Conservation (phyloP, 148 eudicot genomes). For the Talinum fruticosum region DNA sequence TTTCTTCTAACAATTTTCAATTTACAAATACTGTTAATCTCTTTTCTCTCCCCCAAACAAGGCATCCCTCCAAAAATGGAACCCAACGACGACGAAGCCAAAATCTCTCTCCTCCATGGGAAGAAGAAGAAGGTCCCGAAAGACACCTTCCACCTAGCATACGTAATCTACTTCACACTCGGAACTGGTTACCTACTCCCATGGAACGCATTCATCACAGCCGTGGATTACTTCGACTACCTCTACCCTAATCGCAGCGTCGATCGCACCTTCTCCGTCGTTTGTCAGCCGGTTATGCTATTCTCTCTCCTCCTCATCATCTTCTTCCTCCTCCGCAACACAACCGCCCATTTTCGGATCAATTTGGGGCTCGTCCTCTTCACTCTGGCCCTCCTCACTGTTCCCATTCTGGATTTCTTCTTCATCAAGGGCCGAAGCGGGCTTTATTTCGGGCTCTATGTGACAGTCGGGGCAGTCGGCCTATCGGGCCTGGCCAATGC, state of each 20-base stretch:
- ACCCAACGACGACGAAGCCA: not conserved
- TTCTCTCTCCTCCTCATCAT: slow-evolving; percentile 36
- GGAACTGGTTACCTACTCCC: slow-evolving; percentile 55
- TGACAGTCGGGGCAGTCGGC: slow-evolving; percentile 16
- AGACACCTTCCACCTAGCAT: slow-evolving; percentile 56
- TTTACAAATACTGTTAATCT: no score
- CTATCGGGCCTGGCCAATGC: slow-evolving; percentile 15
- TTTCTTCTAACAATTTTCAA: no score
- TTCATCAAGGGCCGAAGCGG: slow-evolving; percentile 21
- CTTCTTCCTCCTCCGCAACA: slow-evolving; percentile 12
- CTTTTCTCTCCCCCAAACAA: no score
- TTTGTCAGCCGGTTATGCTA: slow-evolving; percentile 41
- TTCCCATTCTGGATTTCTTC: slow-evolving; percentile 17
- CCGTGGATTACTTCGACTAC: slow-evolving; percentile 69
- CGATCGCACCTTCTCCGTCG: slow-evolving; percentile 55
- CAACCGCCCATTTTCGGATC: slow-evolving; percentile 7
- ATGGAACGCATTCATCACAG: slow-evolving; percentile 67
- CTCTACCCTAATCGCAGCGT: slow-evolving; percentile 57
- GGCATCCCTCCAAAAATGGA: not conserved
- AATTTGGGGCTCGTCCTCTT: slow-evolving; percentile 18
- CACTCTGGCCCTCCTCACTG: slow-evolving; percentile 6
- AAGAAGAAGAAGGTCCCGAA: slow-evolving; percentile 28
- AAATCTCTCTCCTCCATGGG: slow-evolving; percentile 6
- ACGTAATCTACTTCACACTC: slow-evolving; percentile 59
- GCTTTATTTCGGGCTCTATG: slow-evolving; percentile 12